These are phyloP conservation scores for Lizonia empirigonia DNA, from an alignment of 2,329 filamentous ascomycete species.

Conservation along the genomic window DNA sequence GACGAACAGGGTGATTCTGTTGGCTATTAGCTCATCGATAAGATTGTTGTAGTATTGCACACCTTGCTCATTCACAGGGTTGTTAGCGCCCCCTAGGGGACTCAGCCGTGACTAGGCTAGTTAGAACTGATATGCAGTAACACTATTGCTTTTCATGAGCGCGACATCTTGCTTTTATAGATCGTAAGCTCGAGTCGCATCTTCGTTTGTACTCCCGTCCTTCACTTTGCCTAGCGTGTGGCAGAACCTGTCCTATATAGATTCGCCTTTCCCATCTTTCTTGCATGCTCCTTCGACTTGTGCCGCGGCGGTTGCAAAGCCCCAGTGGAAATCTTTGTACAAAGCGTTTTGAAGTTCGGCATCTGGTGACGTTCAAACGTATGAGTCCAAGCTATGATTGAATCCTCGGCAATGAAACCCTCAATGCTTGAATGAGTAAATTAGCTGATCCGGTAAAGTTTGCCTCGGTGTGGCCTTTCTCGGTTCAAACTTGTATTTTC, in stretches of 20 bases:
- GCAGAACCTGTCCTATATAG: slow-evolving; percentile 52
- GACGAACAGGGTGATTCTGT: slow-evolving; percentile 25
- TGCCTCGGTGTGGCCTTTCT: too few species aligned
- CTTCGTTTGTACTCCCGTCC: slow-evolving; percentile 45
- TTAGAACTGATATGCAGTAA: slow-evolving; percentile 28
- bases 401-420: not conserved
- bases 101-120: slow-evolving; percentile 28
- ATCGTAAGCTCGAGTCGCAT: slow-evolving; percentile 43
- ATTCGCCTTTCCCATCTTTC: slow-evolving; percentile 50
- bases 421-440: not conserved
- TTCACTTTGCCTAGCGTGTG: slow-evolving; percentile 50
- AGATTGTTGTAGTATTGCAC: slow-evolving; percentile 25
- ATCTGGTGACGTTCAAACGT: slow-evolving; percentile 13
- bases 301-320: slow-evolving; percentile 52
- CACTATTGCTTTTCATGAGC: slow-evolving; percentile 26
- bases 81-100: slow-evolving; percentile 23
- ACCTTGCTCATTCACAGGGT: slow-evolving; percentile 25
- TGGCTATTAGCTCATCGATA: slow-evolving; percentile 23
- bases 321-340: slow-evolving; percentile 50
- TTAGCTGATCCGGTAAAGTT: not conserved
- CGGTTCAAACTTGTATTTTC: too few species aligned
- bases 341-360: slow-evolving; percentile 26
- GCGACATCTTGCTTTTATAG: slow-evolving; percentile 54
- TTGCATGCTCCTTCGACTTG: slow-evolving; percentile 54
- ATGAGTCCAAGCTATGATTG: slow-evolving; percentile 16